Evolutionary conservation across 768 basidiomycete genomes (phyloP), one percentile per base, ranked within the genome.

Genomic region (Favolaschia claudopus): DNA sequence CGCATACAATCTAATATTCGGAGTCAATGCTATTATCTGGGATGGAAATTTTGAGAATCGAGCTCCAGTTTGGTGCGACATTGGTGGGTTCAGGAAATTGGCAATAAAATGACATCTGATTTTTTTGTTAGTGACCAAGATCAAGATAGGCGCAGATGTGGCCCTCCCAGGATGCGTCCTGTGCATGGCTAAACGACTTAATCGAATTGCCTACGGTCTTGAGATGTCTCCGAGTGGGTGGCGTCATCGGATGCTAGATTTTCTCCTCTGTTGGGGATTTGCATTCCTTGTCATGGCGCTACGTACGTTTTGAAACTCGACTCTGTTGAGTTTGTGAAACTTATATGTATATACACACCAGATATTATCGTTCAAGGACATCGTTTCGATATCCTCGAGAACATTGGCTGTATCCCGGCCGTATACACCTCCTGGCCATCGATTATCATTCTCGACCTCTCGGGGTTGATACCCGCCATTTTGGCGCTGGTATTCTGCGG

Each of bases 1-100:
- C 20, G 53, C 69, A 2, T 39, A 69, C 2, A 71, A 72, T 52
- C 17, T 81, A 5, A 65, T 74, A 7, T 69, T 65, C 48, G 74
- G 76, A 24, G 62, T 82, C 33, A 72, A 83, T 68, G 45, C 75
- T 15, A 62, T 82, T 7, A 57, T 79, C 1, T 84, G 82, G 82
- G 58, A 52, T 19, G 67, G 74, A 37, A 78, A 73, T 42, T 59
- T 68, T 9, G 63, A 59, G 0, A 66, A 73, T 42, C 34, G 17
- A 2, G 59, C 58, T 0, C 72, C 71, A 7, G 64, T 74, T 39
- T 82, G 77, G 76, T 82, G 80, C 57, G 80, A 81, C 64, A 77
- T 82, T 34, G 61, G 78, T 79, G 55, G 44, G 78, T 48, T 7
- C 20, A 15, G 22, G 42, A 2, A 22, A 13, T 12, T 27, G 27